Evolutionary conservation across 2,329 filamentous ascomycete genomes (phyloP).

Genomic region (Colletotrichum camelliae): DNA sequence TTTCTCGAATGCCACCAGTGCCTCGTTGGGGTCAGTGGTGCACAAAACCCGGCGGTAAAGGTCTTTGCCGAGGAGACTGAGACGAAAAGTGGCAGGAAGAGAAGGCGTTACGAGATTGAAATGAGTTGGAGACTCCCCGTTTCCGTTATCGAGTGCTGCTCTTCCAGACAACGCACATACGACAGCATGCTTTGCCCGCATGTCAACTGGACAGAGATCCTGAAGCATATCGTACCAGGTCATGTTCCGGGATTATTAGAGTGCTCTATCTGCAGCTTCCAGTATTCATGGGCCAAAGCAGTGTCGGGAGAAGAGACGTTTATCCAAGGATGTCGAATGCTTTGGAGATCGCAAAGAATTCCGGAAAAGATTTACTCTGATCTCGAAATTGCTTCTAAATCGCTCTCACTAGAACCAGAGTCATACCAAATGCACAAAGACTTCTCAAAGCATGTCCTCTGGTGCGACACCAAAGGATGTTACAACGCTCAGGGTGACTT

Average conservation of each 20-base stretch:
- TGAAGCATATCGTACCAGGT: not conserved
- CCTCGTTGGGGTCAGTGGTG: not conserved
- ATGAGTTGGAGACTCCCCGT: not conserved
- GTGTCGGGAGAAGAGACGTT: not conserved
- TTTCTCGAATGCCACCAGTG: not conserved
- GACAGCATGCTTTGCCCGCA: not conserved
- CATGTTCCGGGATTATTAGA: not conserved
- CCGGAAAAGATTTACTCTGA: no score
- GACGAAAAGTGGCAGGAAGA: rapidly evolving
- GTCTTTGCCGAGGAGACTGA: not conserved
- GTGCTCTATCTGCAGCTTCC: not conserved
- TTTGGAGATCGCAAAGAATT: not conserved
- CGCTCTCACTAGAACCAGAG: not conserved
- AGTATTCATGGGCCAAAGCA: not conserved
- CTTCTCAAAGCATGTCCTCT: not conserved
- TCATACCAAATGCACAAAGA: not conserved
- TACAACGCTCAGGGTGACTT: not conserved
- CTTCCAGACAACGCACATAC: not conserved
- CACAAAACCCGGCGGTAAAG: not conserved
- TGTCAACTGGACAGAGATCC: not conserved
- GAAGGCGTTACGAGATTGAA: not conserved
- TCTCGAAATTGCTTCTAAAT: not conserved
- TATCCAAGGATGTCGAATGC: not conserved
- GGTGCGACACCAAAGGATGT: not conserved
- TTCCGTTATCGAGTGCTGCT: not conserved